Conservation (phyloP, 2,329 filamentous ascomycete species). For the Hypoxylon sp. region DNA sequence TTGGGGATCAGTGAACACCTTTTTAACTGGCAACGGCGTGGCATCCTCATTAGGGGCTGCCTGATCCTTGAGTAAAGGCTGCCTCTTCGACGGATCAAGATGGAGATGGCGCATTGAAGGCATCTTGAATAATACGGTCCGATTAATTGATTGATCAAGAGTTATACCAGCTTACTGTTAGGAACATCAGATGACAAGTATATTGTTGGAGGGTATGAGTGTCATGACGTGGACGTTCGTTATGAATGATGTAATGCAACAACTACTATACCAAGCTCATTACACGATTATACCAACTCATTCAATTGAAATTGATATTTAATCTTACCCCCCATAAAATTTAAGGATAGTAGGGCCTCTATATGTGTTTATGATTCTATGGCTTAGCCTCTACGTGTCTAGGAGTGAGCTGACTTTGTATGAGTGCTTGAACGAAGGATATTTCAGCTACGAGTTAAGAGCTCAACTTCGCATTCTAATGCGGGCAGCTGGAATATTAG, state of each 20-base stretch:
- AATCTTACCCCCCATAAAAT: not conserved
- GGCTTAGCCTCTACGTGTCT: not conserved
- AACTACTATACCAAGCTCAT: conserved; percentile 1
- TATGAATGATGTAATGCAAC: conserved; percentile 44
- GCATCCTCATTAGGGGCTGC: conserved; percentile 38
- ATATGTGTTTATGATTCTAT: not conserved
- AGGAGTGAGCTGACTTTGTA: not conserved
- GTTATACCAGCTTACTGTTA: not conserved
- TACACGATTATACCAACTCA: not conserved
- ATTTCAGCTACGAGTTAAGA: not conserved
- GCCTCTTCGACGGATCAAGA: conserved; percentile 48
- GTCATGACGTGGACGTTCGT: conserved; percentile 34
- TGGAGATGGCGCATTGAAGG: conserved; percentile 47
- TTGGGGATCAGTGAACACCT: conserved; percentile 49
- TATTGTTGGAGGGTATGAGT: conserved; percentile 7
- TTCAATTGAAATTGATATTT: not conserved
- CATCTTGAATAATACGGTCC: conserved; percentile 33
- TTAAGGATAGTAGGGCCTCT: not conserved
- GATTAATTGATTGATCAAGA: not conserved
- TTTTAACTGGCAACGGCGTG: conserved; percentile 44
- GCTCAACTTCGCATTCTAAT: not conserved
- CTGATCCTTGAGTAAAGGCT: conserved; percentile 53
- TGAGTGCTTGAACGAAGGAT: not conserved
- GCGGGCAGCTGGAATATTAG: not conserved
- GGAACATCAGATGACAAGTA: conserved; percentile 2